Evolutionary conservation across 306 rosid genomes (phyloP), one percentile per base, ranked within the genome.

Genomic region (Corylus avellana): DNA sequence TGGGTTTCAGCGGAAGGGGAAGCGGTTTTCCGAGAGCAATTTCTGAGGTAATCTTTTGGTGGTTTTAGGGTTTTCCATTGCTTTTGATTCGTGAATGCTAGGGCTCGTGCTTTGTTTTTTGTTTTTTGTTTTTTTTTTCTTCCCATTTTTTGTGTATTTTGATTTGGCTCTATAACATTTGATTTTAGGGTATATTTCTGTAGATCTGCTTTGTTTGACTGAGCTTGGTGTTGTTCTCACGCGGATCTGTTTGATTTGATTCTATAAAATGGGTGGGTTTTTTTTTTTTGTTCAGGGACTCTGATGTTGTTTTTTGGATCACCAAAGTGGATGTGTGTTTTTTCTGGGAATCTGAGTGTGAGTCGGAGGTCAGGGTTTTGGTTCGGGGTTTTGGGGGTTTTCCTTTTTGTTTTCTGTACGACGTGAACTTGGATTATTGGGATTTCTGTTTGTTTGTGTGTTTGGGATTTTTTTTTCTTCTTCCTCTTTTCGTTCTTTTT

Each of bases 171-270:
- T 7, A 3, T 17, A 4, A 39, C 18, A 67, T 67, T 0, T 47
- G 18, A 0, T 10, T 4, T 68, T 74, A 2, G 58, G 50, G 3
- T 72, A 29, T 27, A 7, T 2, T 18, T 0, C 35, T 18, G 51
- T 83, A 81, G 89, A 83, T 85, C 82, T 81, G 68, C 74, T 12
- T 4, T 55, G 1, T 85, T 1, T 11, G 8, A 10, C n/a, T 18
- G 39, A 14, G 59, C 53, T 39, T 16, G 37, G 7, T 29, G 82
- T 47, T 25, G 18, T n/a, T 70, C 72, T 58, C n/a, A 27, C 42
- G 85, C 70, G 72, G 78, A 85, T 79, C 81, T 71, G 66, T 35
- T 22, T 32, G 63, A n/a, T 64, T 77, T 42, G 46, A 42, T 42
- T 42, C 46, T 5, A 0, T 42, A 42, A 42, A 25, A 67, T 67